Evolutionary conservation across 495 filamentous ascomycete species (phyloP).

Genomic region (Penicillium steckii): DNA sequence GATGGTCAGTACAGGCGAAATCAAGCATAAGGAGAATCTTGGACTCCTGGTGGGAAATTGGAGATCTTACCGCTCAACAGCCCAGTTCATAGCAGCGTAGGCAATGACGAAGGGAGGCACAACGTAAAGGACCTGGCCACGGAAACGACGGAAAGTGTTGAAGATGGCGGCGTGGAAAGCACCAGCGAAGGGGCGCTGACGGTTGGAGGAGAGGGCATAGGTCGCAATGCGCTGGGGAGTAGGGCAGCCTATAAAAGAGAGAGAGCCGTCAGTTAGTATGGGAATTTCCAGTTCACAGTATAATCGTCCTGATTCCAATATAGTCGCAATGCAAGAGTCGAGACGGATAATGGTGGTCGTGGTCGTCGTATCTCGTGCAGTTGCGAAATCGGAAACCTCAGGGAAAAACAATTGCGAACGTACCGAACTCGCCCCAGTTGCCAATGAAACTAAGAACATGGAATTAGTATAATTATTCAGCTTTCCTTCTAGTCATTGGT

Average conservation of each 20-base stretch:
- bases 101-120: slow-evolving; percentile 72
- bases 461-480: slow-evolving; percentile 15
- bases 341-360: neutral
- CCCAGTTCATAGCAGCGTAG: slow-evolving; percentile 84
- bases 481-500: neutral
- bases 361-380: slow-evolving; percentile 4
- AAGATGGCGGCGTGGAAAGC: slow-evolving; percentile 62
- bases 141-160: slow-evolving; percentile 58
- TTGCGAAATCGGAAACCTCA: slow-evolving; percentile 14
- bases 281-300: neutral
- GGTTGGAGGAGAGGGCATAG: slow-evolving; percentile 63
- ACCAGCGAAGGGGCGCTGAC: slow-evolving; percentile 64
- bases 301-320: neutral
- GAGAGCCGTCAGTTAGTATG: slow-evolving; percentile 1
- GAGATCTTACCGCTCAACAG: slow-evolving; percentile 66
- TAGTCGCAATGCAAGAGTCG: neutral
- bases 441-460: slow-evolving; percentile 69
- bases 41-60: neutral
- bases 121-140: slow-evolving; percentile 75
- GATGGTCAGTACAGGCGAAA: neutral
- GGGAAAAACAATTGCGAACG: slow-evolving; percentile 34
- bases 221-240: slow-evolving; percentile 62
- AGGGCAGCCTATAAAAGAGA: slow-evolving; percentile 34
- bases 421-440: slow-evolving; percentile 83
- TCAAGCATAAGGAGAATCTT: no score